phyloP scores from a whole-genome alignment of 192 early-diverging fungal genomes.

The Spizellomyces sp. region DNA sequence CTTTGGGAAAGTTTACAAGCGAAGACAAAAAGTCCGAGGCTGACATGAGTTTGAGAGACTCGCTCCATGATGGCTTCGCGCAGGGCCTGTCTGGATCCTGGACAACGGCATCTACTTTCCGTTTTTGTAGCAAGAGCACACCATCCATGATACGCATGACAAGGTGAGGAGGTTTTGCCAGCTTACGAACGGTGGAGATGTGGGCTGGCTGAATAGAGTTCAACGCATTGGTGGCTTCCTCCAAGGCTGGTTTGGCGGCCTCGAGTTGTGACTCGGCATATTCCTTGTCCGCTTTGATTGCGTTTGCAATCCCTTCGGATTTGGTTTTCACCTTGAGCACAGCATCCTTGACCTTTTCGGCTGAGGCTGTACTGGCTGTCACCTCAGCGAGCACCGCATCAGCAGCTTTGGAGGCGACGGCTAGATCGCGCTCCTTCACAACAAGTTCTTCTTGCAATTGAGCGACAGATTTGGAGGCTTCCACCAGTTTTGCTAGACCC shows the following conservation, averaged over 20 bases:
- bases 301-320: constrained; percentile 64
- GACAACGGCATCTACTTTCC: constrained; percentile 48
- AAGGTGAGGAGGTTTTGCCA: constrained; percentile 66
- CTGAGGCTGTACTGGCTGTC: constrained; percentile 55
- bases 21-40: constrained; percentile 61
- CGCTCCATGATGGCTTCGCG: constrained; percentile 60
- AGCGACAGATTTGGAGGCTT: constrained; percentile 64
- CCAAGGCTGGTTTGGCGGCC: constrained; percentile 65
- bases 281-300: constrained; percentile 63
- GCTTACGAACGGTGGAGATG: constrained; percentile 65
- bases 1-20: constrained; percentile 59
- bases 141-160: constrained; percentile 74
- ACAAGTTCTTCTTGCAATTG: constrained; percentile 65
- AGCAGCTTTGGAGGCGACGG: constrained; percentile 58
- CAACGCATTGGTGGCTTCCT: constrained; percentile 60
- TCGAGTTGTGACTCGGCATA: constrained; percentile 62
- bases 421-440: constrained; percentile 66
- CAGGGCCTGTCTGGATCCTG: constrained; percentile 68
- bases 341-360: constrained; percentile 68
- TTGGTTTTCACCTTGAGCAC: constrained; percentile 68
- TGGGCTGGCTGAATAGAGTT: constrained; percentile 70
- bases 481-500: constrained; percentile 63
- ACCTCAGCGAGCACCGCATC: constrained; percentile 63
- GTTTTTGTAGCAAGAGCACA: constrained; percentile 60
- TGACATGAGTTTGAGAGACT: constrained; percentile 66